These are phyloP conservation scores for Zychaea mexicana DNA, from an alignment of 371 early-diverging fungal genomes.

Conservation along the genomic window DNA sequence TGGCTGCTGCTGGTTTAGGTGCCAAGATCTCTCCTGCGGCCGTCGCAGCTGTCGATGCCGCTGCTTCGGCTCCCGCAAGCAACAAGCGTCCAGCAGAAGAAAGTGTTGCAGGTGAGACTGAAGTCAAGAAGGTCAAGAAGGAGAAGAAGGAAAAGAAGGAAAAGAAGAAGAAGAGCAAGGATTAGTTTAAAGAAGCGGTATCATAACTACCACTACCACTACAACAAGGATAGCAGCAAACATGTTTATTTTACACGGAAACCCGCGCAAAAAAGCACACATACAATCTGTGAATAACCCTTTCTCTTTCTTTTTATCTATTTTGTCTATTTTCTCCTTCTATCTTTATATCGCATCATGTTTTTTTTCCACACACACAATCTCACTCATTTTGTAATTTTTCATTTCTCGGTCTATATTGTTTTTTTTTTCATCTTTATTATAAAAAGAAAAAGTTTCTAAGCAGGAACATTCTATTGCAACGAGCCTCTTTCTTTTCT, in stretches of 20 bases:
- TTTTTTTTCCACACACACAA: not conserved
- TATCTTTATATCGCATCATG: not conserved
- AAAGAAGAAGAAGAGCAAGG: conserved; percentile 51
- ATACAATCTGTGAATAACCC: not conserved
- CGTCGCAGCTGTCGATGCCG: conserved; percentile 37
- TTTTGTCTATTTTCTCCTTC: too few relatives aligned
- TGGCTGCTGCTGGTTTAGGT: conserved; percentile 42
- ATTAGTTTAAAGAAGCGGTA: too few relatives aligned
- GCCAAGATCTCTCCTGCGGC: conserved; percentile 35
- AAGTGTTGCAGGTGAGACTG: not conserved
- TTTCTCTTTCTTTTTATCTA: not conserved
- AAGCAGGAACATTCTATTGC: too few relatives aligned
- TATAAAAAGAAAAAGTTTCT: not conserved
- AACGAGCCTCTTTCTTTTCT: not conserved
- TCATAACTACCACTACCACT: too few relatives aligned
- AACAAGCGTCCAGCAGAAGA: conserved; percentile 32
- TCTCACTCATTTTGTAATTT: not conserved
- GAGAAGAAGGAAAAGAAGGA: conserved; percentile 32
- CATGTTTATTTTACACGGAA: too few relatives aligned
- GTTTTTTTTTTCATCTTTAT: not conserved
- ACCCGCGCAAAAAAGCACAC: too few relatives aligned
- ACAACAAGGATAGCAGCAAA: too few relatives aligned
- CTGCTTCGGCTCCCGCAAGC: conserved; percentile 6
- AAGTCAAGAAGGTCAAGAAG: conserved; percentile 30
- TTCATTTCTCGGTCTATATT: not conserved